These are phyloP conservation scores for Phytophthora sp. DNA, from an alignment of 352 stramenopile genomes.

Conservation along the genomic window DNA sequence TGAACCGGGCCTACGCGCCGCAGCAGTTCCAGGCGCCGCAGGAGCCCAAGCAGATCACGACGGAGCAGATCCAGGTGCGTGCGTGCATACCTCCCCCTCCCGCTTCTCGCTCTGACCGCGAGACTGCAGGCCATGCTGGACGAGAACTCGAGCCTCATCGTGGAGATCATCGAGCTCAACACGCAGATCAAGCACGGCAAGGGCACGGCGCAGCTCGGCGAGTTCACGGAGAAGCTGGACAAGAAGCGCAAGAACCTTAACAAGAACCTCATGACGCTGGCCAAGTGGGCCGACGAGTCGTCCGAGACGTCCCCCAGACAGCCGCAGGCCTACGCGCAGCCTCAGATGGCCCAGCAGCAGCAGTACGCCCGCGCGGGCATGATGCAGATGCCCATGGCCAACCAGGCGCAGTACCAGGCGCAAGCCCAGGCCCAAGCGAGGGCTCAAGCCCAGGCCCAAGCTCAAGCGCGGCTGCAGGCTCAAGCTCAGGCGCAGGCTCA, in stretches of 20 bases:
- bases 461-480: slow-evolving; percentile 38
- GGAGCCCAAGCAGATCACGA: slow-evolving; percentile 72
- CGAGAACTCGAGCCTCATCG: slow-evolving; percentile 86
- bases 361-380: slow-evolving; percentile 38
- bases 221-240: slow-evolving; percentile 87
- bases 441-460: slow-evolving; percentile 27
- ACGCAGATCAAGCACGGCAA: slow-evolving; percentile 89
- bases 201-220: slow-evolving; percentile 69
- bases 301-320: slow-evolving; percentile 66
- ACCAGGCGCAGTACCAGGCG: slow-evolving; percentile 39
- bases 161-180: slow-evolving; percentile 90
- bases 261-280: slow-evolving; percentile 90
- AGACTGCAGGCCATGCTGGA: slow-evolving; percentile 81
- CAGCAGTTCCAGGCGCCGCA: slow-evolving; percentile 35
- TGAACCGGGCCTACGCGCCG: slow-evolving; percentile 32
- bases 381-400: slow-evolving; percentile 44
- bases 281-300: slow-evolving; percentile 88
- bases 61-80: slow-evolving; percentile 84
- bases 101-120: not conserved
- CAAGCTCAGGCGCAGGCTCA: slow-evolving; percentile 45
- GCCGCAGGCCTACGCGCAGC: slow-evolving; percentile 37
- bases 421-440: slow-evolving; percentile 31
- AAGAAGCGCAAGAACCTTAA: slow-evolving; percentile 92
- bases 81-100: too few relatives aligned
- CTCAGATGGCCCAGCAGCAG: slow-evolving; percentile 39